Evolutionary conservation across 306 rosid species (phyloP), one percentile per base, ranked within the genome.

Genomic region (Quercus cerris): DNA sequence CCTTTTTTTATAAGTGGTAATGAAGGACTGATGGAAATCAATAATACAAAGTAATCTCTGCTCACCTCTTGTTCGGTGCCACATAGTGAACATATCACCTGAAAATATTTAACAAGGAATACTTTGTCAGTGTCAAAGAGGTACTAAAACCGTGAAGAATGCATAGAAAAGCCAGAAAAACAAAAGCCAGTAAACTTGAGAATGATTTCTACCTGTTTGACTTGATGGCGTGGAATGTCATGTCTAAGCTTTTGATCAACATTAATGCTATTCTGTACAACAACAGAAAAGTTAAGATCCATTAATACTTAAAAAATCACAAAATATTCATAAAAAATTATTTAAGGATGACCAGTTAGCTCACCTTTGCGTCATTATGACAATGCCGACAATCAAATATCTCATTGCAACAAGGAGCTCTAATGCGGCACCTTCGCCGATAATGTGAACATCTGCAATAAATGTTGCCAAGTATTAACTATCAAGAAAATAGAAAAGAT

Each of bases 321-420:
- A 35, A 41, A 41, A 8, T 41, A 41, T 7, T 41, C 11, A 41
- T 41, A 2, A 2, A 38, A 5, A 25, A 56, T 58, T 9, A 9
- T 58, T 27, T 20, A 17, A 44, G 17, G 22, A 63, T 73, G 55
- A 22, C 22, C 20, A 6, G n/a, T 70, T 23, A 23, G 69, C 91
- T 78, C 73, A 88, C 98, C 83, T 91, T 91, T 71, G 84, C 87
- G 74, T 88, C 93, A 67, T 91, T 93, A 71, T 91, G 97, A 83
- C 97, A 94, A 80, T 89, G 97, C 30, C 88, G 97, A 71, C 97
- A 94, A 80, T 86, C 85, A 78, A 91, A 88, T 70, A 91, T 74
- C 78, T 91, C 98, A 87, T 91, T 81, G 87, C 98, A 94, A 78
- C 98, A 94, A 55, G 98, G 98, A 52, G 98, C 97, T 78, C 89